Base-by-base conservation (phyloP, 768 basidiomycete genomes). In the Chiua virens region DNA sequence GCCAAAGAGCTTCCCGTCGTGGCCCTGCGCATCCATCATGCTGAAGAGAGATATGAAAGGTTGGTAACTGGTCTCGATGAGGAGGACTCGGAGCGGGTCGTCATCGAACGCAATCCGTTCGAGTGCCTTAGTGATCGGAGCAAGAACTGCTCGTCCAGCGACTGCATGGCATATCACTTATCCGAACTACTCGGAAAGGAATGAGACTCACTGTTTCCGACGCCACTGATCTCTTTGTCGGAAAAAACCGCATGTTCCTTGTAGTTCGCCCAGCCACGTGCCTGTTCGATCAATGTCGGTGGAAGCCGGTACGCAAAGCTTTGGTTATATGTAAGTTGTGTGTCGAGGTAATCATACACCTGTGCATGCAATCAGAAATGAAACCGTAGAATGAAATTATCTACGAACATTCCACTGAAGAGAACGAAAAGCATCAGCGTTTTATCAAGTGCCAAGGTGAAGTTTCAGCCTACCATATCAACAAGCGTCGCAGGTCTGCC, bases 41-140 rank as follows among this genome's bases (percentile, higher is more conserved):
- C 82, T 80, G 79, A 95, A 87, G 63, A 93, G 77, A 9, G 89
- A 91, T 61, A 92, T 82, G 78, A 93, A 89, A 6, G 91, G 85
- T 68, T 92, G 90, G 73, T 92, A 93, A 50, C 88, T 87, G 9
- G 85, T 83, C 71, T 87, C 82, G 56, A 89, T 75, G 54, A 92
- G 72, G 67, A 87, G 74, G 66, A 94, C 76, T 60, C 88, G 85
- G 45, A 93, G 80, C 32, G 88, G 85, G 71, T 89, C 86, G 52
- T 79, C 81, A 51, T 85, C 82, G 73, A 85, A 88, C 17, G 85
- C 80, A 68, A 95, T 86, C 53, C 82, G 83, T 64, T 89, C 81
- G 45, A 94, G 79, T 23, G 89, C 80, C 44, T 66, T 74, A 52
- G 90, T 73, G 66, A 94, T 80, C 17, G 85, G 85, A 59, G 82